Base-by-base conservation (phyloP, 805 yeast genomes). In the Yamadazyma tumulicola region DNA sequence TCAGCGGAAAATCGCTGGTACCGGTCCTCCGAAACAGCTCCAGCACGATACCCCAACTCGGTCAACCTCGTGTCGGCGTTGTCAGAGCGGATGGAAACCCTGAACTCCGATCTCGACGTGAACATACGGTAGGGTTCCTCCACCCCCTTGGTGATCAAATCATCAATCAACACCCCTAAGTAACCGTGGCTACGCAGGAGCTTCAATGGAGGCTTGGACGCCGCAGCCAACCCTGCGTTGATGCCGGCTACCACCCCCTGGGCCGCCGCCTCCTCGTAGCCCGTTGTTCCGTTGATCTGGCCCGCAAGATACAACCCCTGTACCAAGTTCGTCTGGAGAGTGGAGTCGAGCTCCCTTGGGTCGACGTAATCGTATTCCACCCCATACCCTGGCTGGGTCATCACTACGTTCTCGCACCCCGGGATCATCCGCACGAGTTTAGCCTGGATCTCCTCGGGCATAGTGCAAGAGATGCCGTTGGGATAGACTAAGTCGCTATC, bases 51-150 rank as follows among this genome's bases (percentile, higher is more conserved):
- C 1, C 95, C 98, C 37, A 62, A 55, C 34, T 69, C 77, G 0
- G 97, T 89, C 37, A 93, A 63, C 42, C 99, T 65, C 37, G 75
- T 58, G 52, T 94, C 97, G 0, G 99, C 97, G 64, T 93, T 93
- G 56, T 93, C 98, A 0, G 96, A 81, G 39, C 99, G 69, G 4
- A 88, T 86, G 21, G 88, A 81, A 24, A 93, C 77, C 53, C 98
- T 70, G 55, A 87, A 93, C 55, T 93, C 99, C 0, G 96, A 85
- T 32, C 99, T 73, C 5, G 97, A 87, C 0, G 98, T 93, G 54
- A 93, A 93, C 98, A 93, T 93, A 44, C 99, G 68, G 55, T 93
- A 93, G 1, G 99, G 99, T 57, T 93, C 99, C 41, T 81, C 85
- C 2, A 93, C 96, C 13, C 98, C 99, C 56, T 87, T 87, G 0